Base-by-base conservation (phyloP, 257 asterid species). In the Voacanga thouarsii region DNA sequence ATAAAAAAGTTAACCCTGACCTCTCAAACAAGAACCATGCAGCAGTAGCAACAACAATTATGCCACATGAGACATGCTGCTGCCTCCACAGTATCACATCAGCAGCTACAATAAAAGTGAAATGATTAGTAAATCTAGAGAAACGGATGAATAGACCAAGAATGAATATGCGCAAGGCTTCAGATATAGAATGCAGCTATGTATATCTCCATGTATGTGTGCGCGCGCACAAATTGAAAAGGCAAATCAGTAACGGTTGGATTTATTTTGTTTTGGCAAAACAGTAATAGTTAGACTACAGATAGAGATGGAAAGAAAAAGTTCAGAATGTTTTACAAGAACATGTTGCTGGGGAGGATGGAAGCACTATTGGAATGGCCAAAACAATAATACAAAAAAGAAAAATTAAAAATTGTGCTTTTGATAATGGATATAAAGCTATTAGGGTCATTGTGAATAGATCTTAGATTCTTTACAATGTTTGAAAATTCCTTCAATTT, bases 21-120 rank as follows among this genome's bases (percentile, higher is more conserved):
- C 84, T 87, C 88, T 90, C 97, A 75, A 92, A 78, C 65, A 92
- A 80, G 72, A 92, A 70, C 99, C 99, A 96, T 15, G 96, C 91
- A 77, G 87, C 85, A 82, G 97, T 96, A 76, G 99, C 90, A 80
- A 86, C 86, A 64, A 85, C 77, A 66, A 91, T 83, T 79, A 92
- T 79, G 78, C 99, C 97, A 83, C 84, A 87, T 37, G 97, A 90
- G 78, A 87, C 90, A 84, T 70, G 90, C 64, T 88, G 83, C 76
- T 83, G 84, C 80, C 92, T 93, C 99, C 99, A 93, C 75, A 90
- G 79, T 56, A 90, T 85, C 79, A 87, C 90, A 87, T 93, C 99
- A 83, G 97, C 96, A 87, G 96, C 99, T 95, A 82, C 60, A 84
- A 56, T 45, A 51, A 71, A 70, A 80, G 60, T 49, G 82, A 85